phyloP scores from a whole-genome alignment of 176 grass and related monocot genomes.

The Saccharum officinarum region DNA sequence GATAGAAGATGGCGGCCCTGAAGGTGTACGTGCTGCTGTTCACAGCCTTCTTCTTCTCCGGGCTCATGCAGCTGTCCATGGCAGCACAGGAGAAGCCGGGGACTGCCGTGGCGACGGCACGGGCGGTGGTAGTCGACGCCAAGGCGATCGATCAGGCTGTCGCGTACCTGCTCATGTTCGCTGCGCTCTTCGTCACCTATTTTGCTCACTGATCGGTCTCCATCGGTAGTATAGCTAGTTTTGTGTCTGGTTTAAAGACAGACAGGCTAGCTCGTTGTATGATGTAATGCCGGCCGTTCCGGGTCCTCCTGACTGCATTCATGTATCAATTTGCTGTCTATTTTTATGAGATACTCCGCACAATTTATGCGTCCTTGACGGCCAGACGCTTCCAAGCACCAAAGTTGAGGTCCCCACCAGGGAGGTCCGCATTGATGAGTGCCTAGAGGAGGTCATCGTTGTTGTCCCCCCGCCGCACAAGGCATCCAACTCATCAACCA shows the following conservation, averaged over 20 bases:
- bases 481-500: too few relatives aligned
- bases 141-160: conserved; percentile 25
- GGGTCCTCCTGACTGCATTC: not conserved
- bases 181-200: conserved; percentile 30
- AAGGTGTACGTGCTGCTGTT: not conserved
- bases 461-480: too few relatives aligned
- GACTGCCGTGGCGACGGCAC: not conserved
- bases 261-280: not conserved
- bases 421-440: too few relatives aligned
- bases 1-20: conserved; percentile 10
- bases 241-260: not conserved
- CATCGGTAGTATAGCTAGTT: not conserved
- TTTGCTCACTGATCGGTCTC: not conserved
- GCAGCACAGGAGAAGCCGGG: not conserved
- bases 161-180: conserved; percentile 33
- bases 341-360: too few relatives aligned
- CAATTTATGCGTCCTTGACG: too few relatives aligned
- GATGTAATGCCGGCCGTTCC: not conserved
- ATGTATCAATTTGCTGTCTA: not conserved
- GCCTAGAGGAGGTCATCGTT: too few relatives aligned
- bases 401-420: too few relatives aligned
- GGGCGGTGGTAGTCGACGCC: not conserved
- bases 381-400: too few relatives aligned
- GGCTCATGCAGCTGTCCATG: conserved; percentile 10
- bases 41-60: too few relatives aligned